phyloP scores from a whole-genome alignment of 305 asterid species.

The Solanum hybrid region DNA sequence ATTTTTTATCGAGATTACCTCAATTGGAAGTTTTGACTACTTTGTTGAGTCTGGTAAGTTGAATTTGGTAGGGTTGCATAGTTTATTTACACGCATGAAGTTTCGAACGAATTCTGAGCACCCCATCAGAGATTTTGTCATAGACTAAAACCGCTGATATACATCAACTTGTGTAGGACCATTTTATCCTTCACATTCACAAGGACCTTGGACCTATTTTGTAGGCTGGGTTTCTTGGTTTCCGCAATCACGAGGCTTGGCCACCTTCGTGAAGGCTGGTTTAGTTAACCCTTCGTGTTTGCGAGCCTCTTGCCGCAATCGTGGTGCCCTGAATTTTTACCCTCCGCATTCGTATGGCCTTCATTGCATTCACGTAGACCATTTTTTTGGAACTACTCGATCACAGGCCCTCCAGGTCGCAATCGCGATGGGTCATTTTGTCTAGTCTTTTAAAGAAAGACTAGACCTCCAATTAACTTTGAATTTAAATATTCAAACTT shows the following conservation, averaged over 20 bases:
- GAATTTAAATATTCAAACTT: too few relatives aligned
- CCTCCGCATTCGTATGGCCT: background rate
- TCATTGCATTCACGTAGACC: background rate
- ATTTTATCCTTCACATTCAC: background rate
- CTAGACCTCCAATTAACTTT: too few relatives aligned
- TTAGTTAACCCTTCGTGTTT: background rate
- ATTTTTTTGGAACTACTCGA: background rate
- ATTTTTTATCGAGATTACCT: background rate
- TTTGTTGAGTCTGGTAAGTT: background rate
- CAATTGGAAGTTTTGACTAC: background rate
- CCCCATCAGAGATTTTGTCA: background rate
- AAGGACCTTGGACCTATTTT: background rate
- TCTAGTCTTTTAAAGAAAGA: too few relatives aligned
- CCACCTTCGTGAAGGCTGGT: background rate
- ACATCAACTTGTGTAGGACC: background rate
- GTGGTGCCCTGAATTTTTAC: background rate
- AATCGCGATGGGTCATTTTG: background rate
- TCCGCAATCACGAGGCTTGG: background rate
- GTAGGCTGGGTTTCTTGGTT: background rate
- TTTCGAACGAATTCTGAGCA: background rate
- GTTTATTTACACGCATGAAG: background rate
- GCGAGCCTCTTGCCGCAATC: background rate
- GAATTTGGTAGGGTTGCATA: background rate
- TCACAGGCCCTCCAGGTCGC: background rate
- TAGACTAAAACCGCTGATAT: background rate